Percentiles rank a stretch among this genome's conserved stretches.
phyloP scores from a whole-genome alignment of 2,329 filamentous ascomycete species.

The Talaromyces sp. region DNA sequence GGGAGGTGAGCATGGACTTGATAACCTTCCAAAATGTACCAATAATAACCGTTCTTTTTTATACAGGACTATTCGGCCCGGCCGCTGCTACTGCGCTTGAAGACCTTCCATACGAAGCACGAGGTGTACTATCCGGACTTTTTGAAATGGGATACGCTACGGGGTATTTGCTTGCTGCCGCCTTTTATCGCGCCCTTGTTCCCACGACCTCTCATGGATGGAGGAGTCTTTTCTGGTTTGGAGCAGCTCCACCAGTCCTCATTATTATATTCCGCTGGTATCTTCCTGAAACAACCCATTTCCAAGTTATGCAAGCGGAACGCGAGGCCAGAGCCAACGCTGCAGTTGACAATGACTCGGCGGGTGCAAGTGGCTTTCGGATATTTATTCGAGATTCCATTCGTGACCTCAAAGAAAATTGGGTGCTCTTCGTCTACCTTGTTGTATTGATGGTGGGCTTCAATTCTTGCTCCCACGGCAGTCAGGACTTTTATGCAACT shows the following conservation, averaged over 20 bases:
- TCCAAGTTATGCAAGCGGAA: conserved; percentile 42
- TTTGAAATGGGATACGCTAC: conserved; percentile 39
- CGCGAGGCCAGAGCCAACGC: conserved; percentile 20
- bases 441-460: conserved; percentile 40
- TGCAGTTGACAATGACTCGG: neutral
- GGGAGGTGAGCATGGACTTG: conserved; percentile 24
- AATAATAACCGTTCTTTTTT: neutral
- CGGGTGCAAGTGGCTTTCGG: conserved; percentile 7
- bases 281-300: conserved; percentile 74
- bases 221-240: conserved; percentile 42
- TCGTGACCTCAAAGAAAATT: conserved; percentile 32
- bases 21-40: neutral
- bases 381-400: conserved; percentile 14
- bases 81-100: conserved; percentile 44
- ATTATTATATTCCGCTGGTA: conserved; percentile 71
- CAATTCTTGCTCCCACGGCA: conserved; percentile 40
- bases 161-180: conserved; percentile 40
- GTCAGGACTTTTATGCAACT: conserved; percentile 46
- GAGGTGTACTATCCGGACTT: conserved; percentile 41
- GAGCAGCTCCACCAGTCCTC: conserved; percentile 38
- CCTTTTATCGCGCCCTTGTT: conserved; percentile 40
- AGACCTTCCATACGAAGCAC: conserved; percentile 42
- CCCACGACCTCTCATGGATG: conserved; percentile 38
- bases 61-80: conserved; percentile 28
- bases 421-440: conserved; percentile 42